A percentile compares a stretch with the other conserved stretches of the same genome.
Evolutionary conservation across 352 stramenopile species (phyloP).

Genomic region (Pythium folliculosum): DNA sequence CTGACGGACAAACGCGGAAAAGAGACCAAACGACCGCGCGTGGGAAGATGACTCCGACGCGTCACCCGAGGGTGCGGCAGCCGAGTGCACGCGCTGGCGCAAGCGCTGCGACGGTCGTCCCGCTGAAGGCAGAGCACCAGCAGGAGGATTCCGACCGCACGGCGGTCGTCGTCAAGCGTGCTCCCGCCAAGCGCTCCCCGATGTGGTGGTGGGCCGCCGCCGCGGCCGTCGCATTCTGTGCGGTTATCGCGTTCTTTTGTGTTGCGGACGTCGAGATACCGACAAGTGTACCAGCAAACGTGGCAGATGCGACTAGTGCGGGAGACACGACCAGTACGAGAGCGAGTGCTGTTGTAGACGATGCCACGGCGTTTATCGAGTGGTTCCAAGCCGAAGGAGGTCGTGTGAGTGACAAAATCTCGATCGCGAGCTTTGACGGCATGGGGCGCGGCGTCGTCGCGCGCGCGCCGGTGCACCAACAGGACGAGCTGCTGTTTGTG

Average conservation of each 20-base stretch:
- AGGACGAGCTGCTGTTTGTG: constrained; percentile 26
- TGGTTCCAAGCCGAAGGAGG: constrained; percentile 44
- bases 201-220: neutral
- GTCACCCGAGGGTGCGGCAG: neutral
- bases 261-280: neutral
- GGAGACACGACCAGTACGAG: neutral
- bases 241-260: neutral
- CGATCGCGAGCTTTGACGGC: constrained; percentile 13
- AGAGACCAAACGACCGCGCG: neutral
- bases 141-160: neutral
- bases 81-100: neutral
- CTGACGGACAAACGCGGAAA: neutral
- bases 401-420: constrained; percentile 12
- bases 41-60: neutral
- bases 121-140: neutral
- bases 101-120: neutral
- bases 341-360: neutral
- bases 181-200: neutral
- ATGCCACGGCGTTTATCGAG: constrained; percentile 30
- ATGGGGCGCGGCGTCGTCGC: constrained; percentile 28
- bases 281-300: neutral
- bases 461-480: neutral
- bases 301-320: neutral
- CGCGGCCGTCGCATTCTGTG: neutral
- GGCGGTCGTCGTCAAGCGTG: constrained; percentile 4